Conservation (phyloP, 768 basidiomycete genomes). For the Serpula lacrymans region DNA sequence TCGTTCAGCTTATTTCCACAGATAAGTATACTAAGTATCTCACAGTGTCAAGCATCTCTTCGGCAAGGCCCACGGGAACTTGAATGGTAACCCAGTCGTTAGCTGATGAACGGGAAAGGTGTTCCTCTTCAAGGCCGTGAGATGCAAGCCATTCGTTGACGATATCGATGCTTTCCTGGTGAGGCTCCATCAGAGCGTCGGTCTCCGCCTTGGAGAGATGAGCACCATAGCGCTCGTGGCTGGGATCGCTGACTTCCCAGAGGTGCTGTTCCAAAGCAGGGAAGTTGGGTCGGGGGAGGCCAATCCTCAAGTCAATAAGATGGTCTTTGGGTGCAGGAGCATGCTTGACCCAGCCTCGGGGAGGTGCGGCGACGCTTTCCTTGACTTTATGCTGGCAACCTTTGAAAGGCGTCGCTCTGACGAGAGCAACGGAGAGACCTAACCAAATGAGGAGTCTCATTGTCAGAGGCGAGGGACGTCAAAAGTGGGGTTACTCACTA, state of each 20-base stretch:
- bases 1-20: neutral
- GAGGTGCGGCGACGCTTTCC: conserved; percentile 41
- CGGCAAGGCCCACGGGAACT: conserved; percentile 56
- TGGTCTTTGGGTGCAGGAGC: conserved; percentile 42
- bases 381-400: conserved; percentile 36
- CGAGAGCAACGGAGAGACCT: neutral
- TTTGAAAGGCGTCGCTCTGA: neutral
- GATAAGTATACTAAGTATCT: conserved; percentile 9
- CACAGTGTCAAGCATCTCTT: conserved; percentile 71
- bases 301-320: conserved; percentile 54
- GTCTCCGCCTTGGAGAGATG: conserved; percentile 65
- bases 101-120: conserved; percentile 55
- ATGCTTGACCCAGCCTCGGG: conserved; percentile 47
- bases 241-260: conserved; percentile 57
- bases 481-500: too few species aligned
- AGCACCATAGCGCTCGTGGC: conserved; percentile 50
- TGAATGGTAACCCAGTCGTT: conserved; percentile 66
- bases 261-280: conserved; percentile 46
- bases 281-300: conserved; percentile 52
- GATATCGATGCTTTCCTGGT: conserved; percentile 44
- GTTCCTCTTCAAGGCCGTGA: conserved; percentile 48
- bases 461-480: neutral
- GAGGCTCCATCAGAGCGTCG: conserved; percentile 58
- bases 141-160: conserved; percentile 62
- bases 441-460: neutral